Percentiles rank a stretch among this genome's conserved stretches.
These are phyloP conservation scores for Lithohypha guttulata DNA, from an alignment of 2,329 filamentous ascomycete species.

Conservation along the genomic window DNA sequence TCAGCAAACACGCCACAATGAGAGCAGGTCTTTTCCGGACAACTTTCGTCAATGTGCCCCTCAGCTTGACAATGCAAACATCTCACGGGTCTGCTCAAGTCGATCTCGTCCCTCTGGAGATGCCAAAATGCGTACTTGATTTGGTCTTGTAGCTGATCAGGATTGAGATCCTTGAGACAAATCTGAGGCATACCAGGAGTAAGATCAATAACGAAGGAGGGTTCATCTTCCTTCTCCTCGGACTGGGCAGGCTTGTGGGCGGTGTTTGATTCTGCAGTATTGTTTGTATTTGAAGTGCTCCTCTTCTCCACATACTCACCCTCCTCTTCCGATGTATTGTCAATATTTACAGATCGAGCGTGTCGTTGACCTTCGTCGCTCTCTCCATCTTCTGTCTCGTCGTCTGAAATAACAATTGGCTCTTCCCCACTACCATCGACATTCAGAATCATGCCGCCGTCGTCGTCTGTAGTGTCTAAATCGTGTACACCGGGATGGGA, in stretches of 20 bases:
- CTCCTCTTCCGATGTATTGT: constrained; percentile 1
- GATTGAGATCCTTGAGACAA: constrained; percentile 25
- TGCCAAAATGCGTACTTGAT: constrained; percentile 32
- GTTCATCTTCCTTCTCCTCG: background rate
- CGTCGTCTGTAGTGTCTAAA: constrained; percentile 24
- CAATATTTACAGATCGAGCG: background rate
- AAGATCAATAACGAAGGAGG: constrained; percentile 1
- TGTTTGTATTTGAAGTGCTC: background rate
- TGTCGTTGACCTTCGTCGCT: background rate
- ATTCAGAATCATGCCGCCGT: constrained; percentile 31
- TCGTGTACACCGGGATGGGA: constrained; percentile 19
- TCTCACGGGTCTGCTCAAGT: constrained; percentile 31
- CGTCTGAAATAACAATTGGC: constrained; percentile 7
- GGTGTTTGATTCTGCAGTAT: constrained; percentile 9
- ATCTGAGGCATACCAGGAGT: background rate
- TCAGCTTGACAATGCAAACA: constrained; percentile 34
- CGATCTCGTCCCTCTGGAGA: constrained; percentile 28
- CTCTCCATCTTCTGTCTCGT: constrained; percentile 11
- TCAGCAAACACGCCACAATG: constrained; percentile 33
- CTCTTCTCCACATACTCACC: background rate
- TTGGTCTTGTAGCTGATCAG: constrained; percentile 31
- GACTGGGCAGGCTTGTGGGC: background rate
- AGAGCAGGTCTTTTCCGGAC: constrained; percentile 33
- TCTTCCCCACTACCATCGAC: background rate
- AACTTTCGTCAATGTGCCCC: constrained; percentile 34